phyloP scores from a whole-genome alignment of 108 stramenopile species.

The Cyclotella baltica region DNA sequence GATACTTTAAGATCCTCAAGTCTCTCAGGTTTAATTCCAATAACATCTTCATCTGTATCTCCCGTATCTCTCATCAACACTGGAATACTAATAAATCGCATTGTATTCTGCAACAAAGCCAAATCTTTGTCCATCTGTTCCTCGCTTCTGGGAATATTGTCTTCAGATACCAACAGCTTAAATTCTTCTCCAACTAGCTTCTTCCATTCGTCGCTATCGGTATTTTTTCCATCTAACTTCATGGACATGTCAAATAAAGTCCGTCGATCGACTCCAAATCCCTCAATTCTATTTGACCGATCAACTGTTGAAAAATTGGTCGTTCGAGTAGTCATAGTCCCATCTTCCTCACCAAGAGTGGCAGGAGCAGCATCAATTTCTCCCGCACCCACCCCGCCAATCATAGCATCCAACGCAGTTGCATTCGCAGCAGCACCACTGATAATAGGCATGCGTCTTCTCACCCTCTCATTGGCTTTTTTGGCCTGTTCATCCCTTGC shows the following conservation, averaged over 20 bases:
- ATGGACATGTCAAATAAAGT: slow-evolving; percentile 25
- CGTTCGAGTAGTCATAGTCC: slow-evolving; percentile 46
- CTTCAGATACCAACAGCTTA: slow-evolving; percentile 12
- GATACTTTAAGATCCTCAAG: slow-evolving; percentile 42
- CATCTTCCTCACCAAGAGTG: slow-evolving; percentile 25
- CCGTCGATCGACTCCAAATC: slow-evolving; percentile 25
- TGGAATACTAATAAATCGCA: slow-evolving; percentile 45
- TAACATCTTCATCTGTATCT: slow-evolving; percentile 49
- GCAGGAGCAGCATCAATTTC: background rate
- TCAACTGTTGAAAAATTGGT: slow-evolving; percentile 58
- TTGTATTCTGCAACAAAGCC: slow-evolving; percentile 31
- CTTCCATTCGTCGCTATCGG: slow-evolving; percentile 31
- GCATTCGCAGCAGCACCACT: background rate
- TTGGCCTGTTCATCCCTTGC: slow-evolving; percentile 27
- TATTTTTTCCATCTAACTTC: slow-evolving; percentile 1
- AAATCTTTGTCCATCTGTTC: slow-evolving; percentile 21
- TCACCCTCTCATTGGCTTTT: slow-evolving; percentile 33
- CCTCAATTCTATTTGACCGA: slow-evolving; percentile 4
- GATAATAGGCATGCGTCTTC: slow-evolving; percentile 43
- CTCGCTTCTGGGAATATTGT: background rate
- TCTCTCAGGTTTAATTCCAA: slow-evolving; percentile 41
- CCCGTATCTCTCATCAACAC: slow-evolving; percentile 58
- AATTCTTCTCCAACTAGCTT: slow-evolving; percentile 24
- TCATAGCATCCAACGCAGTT: background rate
- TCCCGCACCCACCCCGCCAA: background rate